Evolutionary conservation across 768 basidiomycete species (phyloP), one percentile per base, ranked within the genome.

Genomic region (Serendipita indica): DNA sequence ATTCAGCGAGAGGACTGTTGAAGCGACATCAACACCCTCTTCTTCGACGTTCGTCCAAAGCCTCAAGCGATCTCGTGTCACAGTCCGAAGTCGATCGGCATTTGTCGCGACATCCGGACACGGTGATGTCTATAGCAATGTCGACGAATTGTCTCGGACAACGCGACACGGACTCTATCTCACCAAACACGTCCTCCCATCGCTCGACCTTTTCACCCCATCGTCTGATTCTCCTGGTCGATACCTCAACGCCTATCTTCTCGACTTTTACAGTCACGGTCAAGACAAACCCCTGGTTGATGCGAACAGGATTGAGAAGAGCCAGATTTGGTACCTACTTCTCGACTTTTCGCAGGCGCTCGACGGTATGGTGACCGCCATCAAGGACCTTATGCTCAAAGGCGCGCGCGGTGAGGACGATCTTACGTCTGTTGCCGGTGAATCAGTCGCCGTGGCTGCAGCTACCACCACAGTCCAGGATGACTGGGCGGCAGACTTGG

Each of bases 51-150:
- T 81, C 62, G 66, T 63, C 3, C 30, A 60, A 2, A 66, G 74
- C 60, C 70, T 83, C 35, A 65, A 67, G 1, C 61, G 68, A 1
- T 73, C 72, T 0, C 69, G 75, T 4, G 66, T 74, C n/a, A 63
- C 33, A 0, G 69, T 75, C 25, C 64, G 69, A 1, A 74, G 72
- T 28, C 78, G 83, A 6, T 86, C 84, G 0, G 63, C 72, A 3
- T 86, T 85, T 62, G 82, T 80, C 4, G 81, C 84, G 0, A 82
- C 75, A 59, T 86, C 84, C 0, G 84, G 85, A 0, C 81, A 81
- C 57, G 74, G 66, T 28, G 84, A 86, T 64, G 58, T 62, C 1
- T 85, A 83, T 63, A 37, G 60, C 3, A 75, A 69, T 30, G 71
- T 84, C 10, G 60, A 67, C 1, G 82, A 86, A 62, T 71, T 87